Percentiles rank a stretch among this genome's conserved stretches.
Evolutionary conservation across 768 basidiomycete species (phyloP).

Genomic region (Gelatoporia subvermispora): DNA sequence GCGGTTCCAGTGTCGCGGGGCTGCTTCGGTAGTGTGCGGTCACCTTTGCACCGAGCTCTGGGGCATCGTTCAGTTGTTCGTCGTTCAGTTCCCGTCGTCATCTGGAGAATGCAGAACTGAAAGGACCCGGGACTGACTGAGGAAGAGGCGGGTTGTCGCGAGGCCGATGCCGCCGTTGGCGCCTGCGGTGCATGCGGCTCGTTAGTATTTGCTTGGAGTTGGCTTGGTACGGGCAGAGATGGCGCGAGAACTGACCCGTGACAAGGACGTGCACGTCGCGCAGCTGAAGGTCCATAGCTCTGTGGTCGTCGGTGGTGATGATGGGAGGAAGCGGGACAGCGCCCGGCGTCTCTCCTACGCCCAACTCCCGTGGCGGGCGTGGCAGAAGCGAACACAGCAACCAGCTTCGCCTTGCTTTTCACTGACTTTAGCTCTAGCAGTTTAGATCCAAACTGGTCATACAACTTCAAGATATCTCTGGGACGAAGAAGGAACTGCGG

Average conservation of each 20-base stretch:
- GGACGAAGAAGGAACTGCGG: no score
- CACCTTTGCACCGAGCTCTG: slow-evolving; percentile 68
- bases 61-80: neutral
- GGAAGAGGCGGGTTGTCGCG: slow-evolving; percentile 51
- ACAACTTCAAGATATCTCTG: no score
- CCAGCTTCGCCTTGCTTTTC: no score
- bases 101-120: neutral
- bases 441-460: no score
- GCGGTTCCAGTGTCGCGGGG: slow-evolving; percentile 33
- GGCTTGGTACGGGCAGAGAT: no score
- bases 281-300: slow-evolving; percentile 51
- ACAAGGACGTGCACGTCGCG: slow-evolving; percentile 61
- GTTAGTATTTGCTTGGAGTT: neutral
- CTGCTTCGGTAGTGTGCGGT: slow-evolving; percentile 69
- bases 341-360: no score
- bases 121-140: slow-evolving; percentile 35
- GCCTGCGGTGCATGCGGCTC: slow-evolving; percentile 37
- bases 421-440: no score
- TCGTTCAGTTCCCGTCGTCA: neutral
- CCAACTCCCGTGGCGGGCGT: no score
- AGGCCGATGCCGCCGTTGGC: slow-evolving; percentile 76
- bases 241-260: slow-evolving; percentile 41
- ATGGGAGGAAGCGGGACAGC: no score
- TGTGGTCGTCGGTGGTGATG: neutral
- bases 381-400: no score